Evolutionary conservation across 768 basidiomycete genomes (phyloP).

Genomic region (Suillus hirtellus): DNA sequence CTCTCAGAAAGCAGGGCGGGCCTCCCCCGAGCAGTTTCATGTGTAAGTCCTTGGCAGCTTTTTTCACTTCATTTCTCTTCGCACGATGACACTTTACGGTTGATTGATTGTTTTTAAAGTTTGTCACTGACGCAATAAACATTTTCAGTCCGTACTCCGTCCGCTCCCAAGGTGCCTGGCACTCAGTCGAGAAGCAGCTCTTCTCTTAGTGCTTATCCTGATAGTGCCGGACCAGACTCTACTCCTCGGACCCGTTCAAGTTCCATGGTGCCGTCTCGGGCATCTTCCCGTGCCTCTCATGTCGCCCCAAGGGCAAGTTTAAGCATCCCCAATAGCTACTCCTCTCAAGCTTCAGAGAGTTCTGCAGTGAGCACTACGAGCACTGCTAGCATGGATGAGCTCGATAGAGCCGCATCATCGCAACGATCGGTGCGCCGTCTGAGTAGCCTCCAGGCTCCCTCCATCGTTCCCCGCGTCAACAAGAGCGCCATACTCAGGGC

Average conservation of each 20-base stretch:
- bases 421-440: constrained; percentile 46
- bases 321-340: constrained; percentile 17
- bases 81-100: not conserved
- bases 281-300: constrained; percentile 43
- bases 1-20: constrained; percentile 44
- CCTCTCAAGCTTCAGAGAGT: constrained; percentile 28
- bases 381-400: constrained; percentile 21
- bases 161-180: constrained; percentile 42
- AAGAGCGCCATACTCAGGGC: constrained; percentile 70
- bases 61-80: not conserved
- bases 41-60: constrained; percentile 48
- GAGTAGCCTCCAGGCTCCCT: constrained; percentile 58
- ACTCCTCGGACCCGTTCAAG: constrained; percentile 18
- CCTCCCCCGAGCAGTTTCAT: constrained; percentile 68
- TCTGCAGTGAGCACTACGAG: constrained; percentile 32
- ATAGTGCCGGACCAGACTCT: constrained; percentile 13
- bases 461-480: constrained; percentile 70
- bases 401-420: constrained; percentile 19
- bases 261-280: constrained; percentile 35
- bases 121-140: not conserved
- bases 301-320: constrained; percentile 21
- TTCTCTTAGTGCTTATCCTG: constrained; percentile 30
- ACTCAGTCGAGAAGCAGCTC: constrained; percentile 46
- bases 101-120: constrained; percentile 9
- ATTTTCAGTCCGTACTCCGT: constrained; percentile 47